Base-by-base conservation (phyloP, 305 asterid species). In the Galium porrigens region DNA sequence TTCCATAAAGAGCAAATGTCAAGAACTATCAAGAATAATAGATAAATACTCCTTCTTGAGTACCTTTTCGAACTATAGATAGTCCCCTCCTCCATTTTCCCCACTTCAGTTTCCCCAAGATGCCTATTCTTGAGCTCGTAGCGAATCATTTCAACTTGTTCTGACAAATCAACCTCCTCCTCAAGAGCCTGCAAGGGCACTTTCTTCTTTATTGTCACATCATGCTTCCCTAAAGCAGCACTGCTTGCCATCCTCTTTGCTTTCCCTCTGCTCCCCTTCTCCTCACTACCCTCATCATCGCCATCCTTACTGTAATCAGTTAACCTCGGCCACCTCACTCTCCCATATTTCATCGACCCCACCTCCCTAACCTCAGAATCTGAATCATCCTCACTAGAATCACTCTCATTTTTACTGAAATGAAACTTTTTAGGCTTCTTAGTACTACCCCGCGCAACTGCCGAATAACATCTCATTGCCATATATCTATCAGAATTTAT, bases 201-300 rank as follows among this genome's bases (percentile, higher is more conserved):
- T 37, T 84, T 89, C 72, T 83, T 89, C 70, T 70, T 84, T 18
- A 58, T 77, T 79, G 75, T 85, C 65, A 65, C 61, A 70, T 81
- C 98, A 69, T 86, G 80, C 73, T 85, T 84, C 37, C 95, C 90
- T 36, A 91, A 41, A 34, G 96, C 89, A 25, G 95, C 94, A 76
- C 86, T 82, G 72, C 88, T 70, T 22, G 61, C 32, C 69, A 72
- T 72, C 71, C 78, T 79, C 76, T 52, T 75, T 37, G 12, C 60
- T 32, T 65, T 70, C 58, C 77, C 65, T 46, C 72, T 67, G 61
- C 68, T 17, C 37, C 68, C 73, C 53, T 27, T 67, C 8, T 48
- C 71, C 58, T 72, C 84, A 49, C 3, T 20, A 30, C 8, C 52
- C 20, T 70, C 78, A 55, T 53, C 78, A 65, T 42, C 49, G 61